Conservation (phyloP, 148 eudicot species). For the Rhododendron mucronatum region DNA sequence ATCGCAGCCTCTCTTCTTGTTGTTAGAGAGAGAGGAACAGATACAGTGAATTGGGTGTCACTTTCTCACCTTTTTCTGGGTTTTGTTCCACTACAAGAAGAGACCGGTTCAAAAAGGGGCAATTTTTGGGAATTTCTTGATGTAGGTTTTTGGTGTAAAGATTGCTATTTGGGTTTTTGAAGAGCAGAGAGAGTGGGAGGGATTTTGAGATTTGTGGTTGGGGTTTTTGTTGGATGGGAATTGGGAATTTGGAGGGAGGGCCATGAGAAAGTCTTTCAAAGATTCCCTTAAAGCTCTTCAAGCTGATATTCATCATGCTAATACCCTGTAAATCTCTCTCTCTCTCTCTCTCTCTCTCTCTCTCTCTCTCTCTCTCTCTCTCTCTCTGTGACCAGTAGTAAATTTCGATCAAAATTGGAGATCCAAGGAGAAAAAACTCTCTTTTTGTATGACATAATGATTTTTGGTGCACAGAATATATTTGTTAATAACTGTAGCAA, state of each 20-base stretch:
- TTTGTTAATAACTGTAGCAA: not conserved
- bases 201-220: not conserved
- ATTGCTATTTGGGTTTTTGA: not conserved
- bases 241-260: slow-evolving; percentile 11
- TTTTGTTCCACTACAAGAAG: not conserved
- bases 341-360: slow-evolving; percentile 8
- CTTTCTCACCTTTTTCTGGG: not conserved
- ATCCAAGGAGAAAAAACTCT: not conserved
- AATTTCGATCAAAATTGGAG: not conserved
- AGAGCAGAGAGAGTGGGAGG: not conserved
- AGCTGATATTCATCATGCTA: slow-evolving; percentile 82
- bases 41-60: not conserved
- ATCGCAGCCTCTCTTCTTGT: not conserved
- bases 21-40: not conserved
- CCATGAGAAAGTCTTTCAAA: slow-evolving; percentile 52
- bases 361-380: not conserved
- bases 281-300: slow-evolving; percentile 77
- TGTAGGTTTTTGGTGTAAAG: not conserved
- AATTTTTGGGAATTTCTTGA: not conserved
- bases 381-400: not conserved
- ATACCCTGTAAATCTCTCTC: slow-evolving; percentile 47
- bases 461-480: not conserved
- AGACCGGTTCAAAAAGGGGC: not conserved
- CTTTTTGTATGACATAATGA: not conserved
- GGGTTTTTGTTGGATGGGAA: slow-evolving; percentile 33